A percentile compares a stretch with the other conserved stretches of the same genome.
Evolutionary conservation across 1,139 yeast species (phyloP).

Genomic region (Ogataea hybrid): DNA sequence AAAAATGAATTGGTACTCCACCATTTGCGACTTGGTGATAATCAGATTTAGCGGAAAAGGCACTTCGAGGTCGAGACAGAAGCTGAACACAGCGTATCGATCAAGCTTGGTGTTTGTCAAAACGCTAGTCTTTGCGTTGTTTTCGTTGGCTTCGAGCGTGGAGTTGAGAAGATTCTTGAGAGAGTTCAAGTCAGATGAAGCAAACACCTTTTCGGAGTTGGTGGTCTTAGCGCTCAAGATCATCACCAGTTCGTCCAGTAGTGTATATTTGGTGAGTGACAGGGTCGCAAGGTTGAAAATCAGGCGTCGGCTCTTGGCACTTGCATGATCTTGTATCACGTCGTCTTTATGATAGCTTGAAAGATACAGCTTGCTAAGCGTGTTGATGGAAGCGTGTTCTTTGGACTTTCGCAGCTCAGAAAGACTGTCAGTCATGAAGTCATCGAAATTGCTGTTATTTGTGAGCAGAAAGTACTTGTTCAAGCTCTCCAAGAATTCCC

Average conservation of each 20-base stretch:
- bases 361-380: constrained; percentile 31
- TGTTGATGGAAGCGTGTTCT: constrained; percentile 37
- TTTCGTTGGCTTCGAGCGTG: constrained; percentile 36
- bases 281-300: constrained; percentile 20
- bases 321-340: neutral
- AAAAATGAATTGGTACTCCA: constrained; percentile 78
- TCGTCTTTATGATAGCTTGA: constrained; percentile 16
- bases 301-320: constrained; percentile 13
- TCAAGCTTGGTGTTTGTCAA: constrained; percentile 25
- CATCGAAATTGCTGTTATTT: constrained; percentile 47
- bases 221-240: constrained; percentile 64
- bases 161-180: constrained; percentile 40
- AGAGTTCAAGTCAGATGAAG: constrained; percentile 39
- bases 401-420: constrained; percentile 41
- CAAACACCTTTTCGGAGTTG: constrained; percentile 54
- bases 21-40: constrained; percentile 64
- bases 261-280: constrained; percentile 18
- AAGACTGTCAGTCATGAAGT: constrained; percentile 40
- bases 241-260: constrained; percentile 52
- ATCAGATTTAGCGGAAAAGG: constrained; percentile 88
- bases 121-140: constrained; percentile 10
- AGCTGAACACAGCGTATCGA: constrained; percentile 46
- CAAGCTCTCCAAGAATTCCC: constrained; percentile 45
- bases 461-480: constrained; percentile 56
- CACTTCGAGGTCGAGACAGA: constrained; percentile 64